Evolutionary conservation across 495 filamentous ascomycete species (phyloP), one percentile per base, ranked within the genome.

Genomic region (Penicillium chermesinum): DNA sequence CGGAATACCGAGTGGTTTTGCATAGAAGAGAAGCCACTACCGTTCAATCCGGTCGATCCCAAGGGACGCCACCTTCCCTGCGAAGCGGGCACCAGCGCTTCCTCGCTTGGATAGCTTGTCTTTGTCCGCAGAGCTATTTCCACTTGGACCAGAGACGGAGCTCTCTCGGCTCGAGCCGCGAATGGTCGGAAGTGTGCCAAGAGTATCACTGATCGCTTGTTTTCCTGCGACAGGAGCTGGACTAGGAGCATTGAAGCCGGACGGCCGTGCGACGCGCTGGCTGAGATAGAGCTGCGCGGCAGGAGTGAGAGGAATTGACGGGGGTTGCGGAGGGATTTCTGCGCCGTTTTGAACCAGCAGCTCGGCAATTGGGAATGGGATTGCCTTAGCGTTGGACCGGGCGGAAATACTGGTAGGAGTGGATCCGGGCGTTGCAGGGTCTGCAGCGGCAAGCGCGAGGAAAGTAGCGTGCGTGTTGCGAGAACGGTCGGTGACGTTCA

Each of bases 271-370:
- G 17, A 78, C 82, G 57, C 95, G 95, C 61, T 88, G 81, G 45
- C 91, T 89, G 38, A 97, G 69, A 57, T 97, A 98, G 22, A 87
- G 62, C 55, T 85, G 80, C 1, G 91, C 94, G 16, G 83, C 80
- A 15, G 79, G 65, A 27, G 84, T 86, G 3, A 97, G 78, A 10
- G 86, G 85, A 54, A 91, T 87, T 3, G 86, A 83, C 6, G 87
- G 86, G 38, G 84, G 75, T 6, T 78, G 65, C 1, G 74, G 62
- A 0, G 93, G 90, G 14, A 96, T 86, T 38, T 94, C 88, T 7
- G 89, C 90, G 22, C 93, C 93, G 62, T 97, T 97, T 57, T 96
- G 93, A 15, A 97, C 75, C 9, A 98, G 77, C 40, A 97, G 77
- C 67, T 98, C 93, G 20, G 93, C 94, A 18, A 96, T 72, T 0